These are phyloP conservation scores for Coccomyxa sp. DNA, from an alignment of 139 green algal genomes.

Conservation along the genomic window DNA sequence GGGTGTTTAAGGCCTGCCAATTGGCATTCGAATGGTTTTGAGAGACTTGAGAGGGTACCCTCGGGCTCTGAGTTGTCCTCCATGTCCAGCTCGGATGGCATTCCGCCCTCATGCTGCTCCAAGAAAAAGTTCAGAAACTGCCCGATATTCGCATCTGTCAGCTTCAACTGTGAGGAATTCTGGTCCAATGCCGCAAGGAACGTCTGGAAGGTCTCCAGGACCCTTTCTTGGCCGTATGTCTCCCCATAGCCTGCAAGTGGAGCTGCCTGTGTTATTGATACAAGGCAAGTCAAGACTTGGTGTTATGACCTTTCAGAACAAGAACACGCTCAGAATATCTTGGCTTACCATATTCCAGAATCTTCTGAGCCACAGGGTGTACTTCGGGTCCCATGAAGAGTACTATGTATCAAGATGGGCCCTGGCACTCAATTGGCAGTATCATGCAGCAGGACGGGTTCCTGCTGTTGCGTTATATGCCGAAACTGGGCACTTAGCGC, in stretches of 20 bases:
- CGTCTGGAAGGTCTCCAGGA: background rate
- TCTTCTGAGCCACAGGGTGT: background rate
- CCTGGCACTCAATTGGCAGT: too few species aligned
- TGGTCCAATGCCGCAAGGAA: background rate
- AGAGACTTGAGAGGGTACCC: background rate
- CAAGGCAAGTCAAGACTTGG: background rate
- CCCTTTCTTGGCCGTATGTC: background rate
- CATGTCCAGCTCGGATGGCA: background rate
- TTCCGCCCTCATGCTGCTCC: background rate
- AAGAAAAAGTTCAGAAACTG: constrained; percentile 11
- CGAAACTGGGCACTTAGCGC: too few species aligned
- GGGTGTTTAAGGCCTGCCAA: background rate
- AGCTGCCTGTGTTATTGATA: background rate
- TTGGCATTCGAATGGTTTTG: background rate
- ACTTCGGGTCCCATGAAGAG: too few species aligned
- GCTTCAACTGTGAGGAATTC: background rate
- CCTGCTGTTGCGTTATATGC: too few species aligned
- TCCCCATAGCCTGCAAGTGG: constrained; percentile 7
- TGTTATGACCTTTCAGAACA: background rate
- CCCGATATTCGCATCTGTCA: background rate
- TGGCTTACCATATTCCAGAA: background rate
- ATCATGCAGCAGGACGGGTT: too few species aligned
- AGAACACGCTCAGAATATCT: background rate
- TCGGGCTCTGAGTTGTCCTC: background rate
- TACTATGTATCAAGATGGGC: too few species aligned